Conservation (phyloP, 2,329 filamentous ascomycete genomes). For the Paracoccidioides lutzii region DNA sequence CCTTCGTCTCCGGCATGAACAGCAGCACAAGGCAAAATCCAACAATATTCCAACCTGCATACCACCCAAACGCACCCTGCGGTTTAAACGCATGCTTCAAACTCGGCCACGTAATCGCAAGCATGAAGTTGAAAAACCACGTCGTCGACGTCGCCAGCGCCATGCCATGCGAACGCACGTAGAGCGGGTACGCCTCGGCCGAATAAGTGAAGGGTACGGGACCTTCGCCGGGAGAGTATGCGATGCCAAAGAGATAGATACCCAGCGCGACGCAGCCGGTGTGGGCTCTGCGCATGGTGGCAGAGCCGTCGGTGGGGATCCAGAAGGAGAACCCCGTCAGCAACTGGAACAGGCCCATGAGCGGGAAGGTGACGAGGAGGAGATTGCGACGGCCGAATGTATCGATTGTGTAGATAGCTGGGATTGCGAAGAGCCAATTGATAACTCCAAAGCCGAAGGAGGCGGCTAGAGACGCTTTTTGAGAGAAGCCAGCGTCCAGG, state of each 20-base stretch:
- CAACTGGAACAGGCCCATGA: conserved; percentile 45
- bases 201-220: conserved; percentile 55
- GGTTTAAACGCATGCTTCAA: conserved; percentile 36
- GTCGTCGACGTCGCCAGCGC: conserved; percentile 50
- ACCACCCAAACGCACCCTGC: conserved; percentile 43
- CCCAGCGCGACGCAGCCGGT: conserved; percentile 32
- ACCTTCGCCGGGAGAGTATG: conserved; percentile 46
- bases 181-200: conserved; percentile 53
- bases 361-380: conserved; percentile 50
- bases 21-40: conserved; percentile 35
- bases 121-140: conserved; percentile 45
- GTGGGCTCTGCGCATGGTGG: conserved; percentile 21
- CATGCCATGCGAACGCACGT: conserved; percentile 51
- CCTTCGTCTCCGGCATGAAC: conserved; percentile 31
- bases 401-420: conserved; percentile 54
- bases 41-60: conserved; percentile 29
- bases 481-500: conserved; percentile 38
- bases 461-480: conserved; percentile 40
- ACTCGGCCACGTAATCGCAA: conserved; percentile 42
- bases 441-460: conserved; percentile 50
- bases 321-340: conserved; percentile 43
- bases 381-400: conserved; percentile 54
- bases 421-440: conserved; percentile 53
- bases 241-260: conserved; percentile 32
- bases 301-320: conserved; percentile 27